phyloP scores from a whole-genome alignment of 1,139 yeast genomes.

The Yamadazyma kanchanaburiensis region DNA sequence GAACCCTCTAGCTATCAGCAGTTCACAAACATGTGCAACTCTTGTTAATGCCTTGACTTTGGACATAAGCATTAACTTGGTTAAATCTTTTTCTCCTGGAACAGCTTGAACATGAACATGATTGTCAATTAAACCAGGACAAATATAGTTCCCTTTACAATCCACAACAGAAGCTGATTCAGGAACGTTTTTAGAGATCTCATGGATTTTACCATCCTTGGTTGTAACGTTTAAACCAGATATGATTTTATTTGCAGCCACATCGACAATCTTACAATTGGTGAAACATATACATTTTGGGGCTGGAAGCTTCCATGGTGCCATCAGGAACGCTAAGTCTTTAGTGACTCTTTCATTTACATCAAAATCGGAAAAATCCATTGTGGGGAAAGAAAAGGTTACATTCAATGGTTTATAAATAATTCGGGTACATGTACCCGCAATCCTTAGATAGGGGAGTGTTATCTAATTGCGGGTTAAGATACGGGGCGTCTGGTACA shows the following conservation, averaged over 20 bases:
- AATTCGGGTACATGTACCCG: constrained; percentile 5
- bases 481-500: too few species aligned
- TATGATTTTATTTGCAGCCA: constrained; percentile 10
- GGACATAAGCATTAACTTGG: constrained; percentile 13
- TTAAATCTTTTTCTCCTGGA: constrained; percentile 17
- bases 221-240: constrained; percentile 12
- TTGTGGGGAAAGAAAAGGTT: too few species aligned
- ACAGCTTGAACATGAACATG: constrained; percentile 10
- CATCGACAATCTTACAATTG: constrained; percentile 15
- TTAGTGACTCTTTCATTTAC: constrained; percentile 19
- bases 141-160: constrained; percentile 4
- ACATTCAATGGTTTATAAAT: too few species aligned
- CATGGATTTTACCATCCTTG: constrained; percentile 13
- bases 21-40: constrained; percentile 11
- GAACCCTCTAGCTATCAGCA: constrained; percentile 18
- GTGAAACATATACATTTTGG: constrained; percentile 13
- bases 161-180: constrained; percentile 2
- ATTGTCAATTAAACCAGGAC: constrained; percentile 8
- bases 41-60: constrained; percentile 16
- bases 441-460: too few species aligned
- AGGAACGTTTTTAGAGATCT: too few species aligned
- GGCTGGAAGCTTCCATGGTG: constrained; percentile 17
- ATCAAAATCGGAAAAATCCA: too few species aligned
- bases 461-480: too few species aligned
- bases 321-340: constrained; percentile 11